A percentile compares a stretch with the other conserved stretches of the same genome.
These are phyloP conservation scores for Dianthus caryophyllus DNA, from an alignment of 148 eudicot genomes.

Conservation along the genomic window DNA sequence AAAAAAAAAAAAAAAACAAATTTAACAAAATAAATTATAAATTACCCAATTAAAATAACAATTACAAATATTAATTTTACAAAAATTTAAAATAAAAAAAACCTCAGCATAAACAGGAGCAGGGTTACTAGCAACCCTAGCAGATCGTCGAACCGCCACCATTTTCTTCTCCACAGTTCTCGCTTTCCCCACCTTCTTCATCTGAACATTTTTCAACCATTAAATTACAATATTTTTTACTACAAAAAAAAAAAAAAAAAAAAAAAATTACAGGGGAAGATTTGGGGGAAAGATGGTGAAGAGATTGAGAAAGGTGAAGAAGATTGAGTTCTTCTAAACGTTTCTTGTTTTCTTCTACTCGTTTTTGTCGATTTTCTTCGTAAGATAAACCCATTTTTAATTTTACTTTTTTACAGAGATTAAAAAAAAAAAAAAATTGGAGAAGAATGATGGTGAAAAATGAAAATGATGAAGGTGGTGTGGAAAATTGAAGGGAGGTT, in stretches of 20 bases:
- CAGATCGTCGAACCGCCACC: slow-evolving; percentile 52
- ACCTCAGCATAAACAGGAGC: slow-evolving; percentile 41
- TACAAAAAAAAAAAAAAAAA: slow-evolving; percentile 8
- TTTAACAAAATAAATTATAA: neutral
- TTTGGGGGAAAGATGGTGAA: slow-evolving; percentile 37
- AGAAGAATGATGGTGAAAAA: no score
- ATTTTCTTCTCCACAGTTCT: slow-evolving; percentile 35
- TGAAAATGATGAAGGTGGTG: no score
- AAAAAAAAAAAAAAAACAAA: neutral
- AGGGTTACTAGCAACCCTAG: slow-evolving; percentile 44
- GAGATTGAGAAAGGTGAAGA: slow-evolving; percentile 53
- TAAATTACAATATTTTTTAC: neutral
- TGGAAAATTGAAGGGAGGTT: no score
- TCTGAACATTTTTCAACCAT: slow-evolving; percentile 20
- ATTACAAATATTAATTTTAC: no score
- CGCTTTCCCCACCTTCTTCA: slow-evolving; percentile 42
- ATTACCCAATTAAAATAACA: no score
- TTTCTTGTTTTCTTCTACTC: slow-evolving; percentile 66
- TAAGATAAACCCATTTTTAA: slow-evolving; percentile 24
- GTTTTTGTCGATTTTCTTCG: slow-evolving; percentile 51
- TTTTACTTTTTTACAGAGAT: no score
- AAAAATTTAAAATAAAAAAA: neutral
- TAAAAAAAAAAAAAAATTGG: no score
- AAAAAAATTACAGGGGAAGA: slow-evolving; percentile 40
- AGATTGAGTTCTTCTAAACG: slow-evolving; percentile 67